These are phyloP conservation scores for Zygoascus meyerae DNA, from an alignment of 1,139 yeast genomes.

Conservation along the genomic window DNA sequence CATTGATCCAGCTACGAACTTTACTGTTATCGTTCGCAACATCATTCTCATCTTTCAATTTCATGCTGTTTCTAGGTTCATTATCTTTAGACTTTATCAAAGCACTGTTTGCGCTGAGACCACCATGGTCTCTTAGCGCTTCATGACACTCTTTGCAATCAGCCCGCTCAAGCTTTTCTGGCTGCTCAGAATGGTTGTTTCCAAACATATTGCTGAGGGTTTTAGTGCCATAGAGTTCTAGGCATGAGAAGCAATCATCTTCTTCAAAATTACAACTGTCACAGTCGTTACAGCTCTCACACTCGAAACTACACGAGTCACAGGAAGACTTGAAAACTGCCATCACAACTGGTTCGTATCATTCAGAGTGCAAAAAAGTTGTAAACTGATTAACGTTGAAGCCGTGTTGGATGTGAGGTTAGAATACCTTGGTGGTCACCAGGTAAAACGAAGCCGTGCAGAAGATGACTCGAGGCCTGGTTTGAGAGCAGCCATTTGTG, in stretches of 20 bases:
- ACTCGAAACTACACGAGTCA: slow-evolving; percentile 4
- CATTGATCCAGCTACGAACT: slow-evolving; percentile 7
- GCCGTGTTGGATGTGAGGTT: too few relatives aligned
- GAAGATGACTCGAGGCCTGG: too few relatives aligned
- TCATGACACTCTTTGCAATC: slow-evolving; percentile 19
- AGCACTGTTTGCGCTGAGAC: not conserved
- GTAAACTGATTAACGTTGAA: too few relatives aligned
- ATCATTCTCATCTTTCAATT: too few relatives aligned
- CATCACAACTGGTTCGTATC: too few relatives aligned
- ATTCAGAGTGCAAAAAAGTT: too few relatives aligned
- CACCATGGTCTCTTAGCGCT: slow-evolving; percentile 18
- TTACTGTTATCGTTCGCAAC: not conserved
- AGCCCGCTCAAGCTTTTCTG: not conserved
- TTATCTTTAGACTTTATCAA: slow-evolving; percentile 3
- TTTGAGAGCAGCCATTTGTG: too few relatives aligned
- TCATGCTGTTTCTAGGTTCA: too few relatives aligned
- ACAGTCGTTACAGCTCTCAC: slow-evolving; percentile 9
- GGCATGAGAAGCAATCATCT: slow-evolving; percentile 7
- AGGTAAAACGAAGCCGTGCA: too few relatives aligned
- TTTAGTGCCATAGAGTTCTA: not conserved
- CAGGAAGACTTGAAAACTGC: not conserved
- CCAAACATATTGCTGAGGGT: not conserved
- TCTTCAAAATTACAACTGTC: slow-evolving; percentile 8
- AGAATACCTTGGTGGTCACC: too few relatives aligned
- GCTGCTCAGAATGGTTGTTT: not conserved